phyloP scores from a whole-genome alignment of 2,329 filamentous ascomycete species.

The Arthrobotrys sinensis region DNA sequence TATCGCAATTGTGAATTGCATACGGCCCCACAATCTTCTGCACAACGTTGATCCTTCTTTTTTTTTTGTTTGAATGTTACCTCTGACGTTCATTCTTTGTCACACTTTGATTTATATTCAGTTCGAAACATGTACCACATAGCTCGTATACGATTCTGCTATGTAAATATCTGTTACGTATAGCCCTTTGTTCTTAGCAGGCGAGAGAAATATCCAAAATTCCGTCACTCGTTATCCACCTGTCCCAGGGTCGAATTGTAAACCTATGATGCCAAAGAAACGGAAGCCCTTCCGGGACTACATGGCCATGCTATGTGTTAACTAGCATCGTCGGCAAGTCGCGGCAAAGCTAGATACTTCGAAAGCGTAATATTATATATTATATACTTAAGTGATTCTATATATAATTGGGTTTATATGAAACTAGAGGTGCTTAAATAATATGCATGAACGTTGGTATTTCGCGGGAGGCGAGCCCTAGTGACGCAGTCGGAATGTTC shows the following conservation, averaged over 20 bases:
- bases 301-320: no score
- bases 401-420: no score
- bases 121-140: constrained; percentile 5
- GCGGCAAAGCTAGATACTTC: no score
- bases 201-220: constrained; percentile 40
- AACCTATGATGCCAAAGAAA: neutral
- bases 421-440: no score
- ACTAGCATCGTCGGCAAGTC: no score
- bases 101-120: neutral
- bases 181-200: constrained; percentile 24
- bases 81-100: neutral
- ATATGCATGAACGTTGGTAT: no score
- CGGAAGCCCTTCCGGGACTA: neutral
- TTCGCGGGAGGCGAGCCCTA: neutral
- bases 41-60: neutral
- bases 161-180: neutral
- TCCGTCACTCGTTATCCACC: constrained; percentile 26
- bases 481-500: neutral
- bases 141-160: constrained; percentile 14
- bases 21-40: neutral
- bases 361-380: no score
- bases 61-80: neutral
- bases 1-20: neutral
- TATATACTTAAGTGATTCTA: no score
- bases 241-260: neutral